These are phyloP conservation scores for Corniculantispora saksenae DNA, from an alignment of 2,329 filamentous ascomycete genomes.

Conservation along the genomic window DNA sequence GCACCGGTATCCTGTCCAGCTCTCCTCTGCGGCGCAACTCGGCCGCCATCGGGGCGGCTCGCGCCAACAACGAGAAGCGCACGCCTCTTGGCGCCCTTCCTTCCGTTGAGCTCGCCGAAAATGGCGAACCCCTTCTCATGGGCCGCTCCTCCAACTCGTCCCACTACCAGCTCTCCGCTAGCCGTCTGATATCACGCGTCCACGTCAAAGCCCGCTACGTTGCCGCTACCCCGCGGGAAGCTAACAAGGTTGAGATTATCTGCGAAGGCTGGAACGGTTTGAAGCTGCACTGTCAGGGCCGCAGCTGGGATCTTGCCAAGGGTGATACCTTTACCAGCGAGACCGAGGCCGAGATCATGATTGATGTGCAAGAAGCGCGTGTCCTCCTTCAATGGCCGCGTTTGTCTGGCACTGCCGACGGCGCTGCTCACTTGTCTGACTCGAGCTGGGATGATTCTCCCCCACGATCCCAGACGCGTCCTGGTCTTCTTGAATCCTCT, in stretches of 20 bases:
- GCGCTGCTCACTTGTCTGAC: conserved; percentile 58
- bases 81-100: conserved; percentile 81
- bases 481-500: conserved; percentile 55
- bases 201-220: conserved; percentile 89
- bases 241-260: conserved; percentile 80
- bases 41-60: conserved; percentile 60
- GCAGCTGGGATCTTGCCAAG: conserved; percentile 82
- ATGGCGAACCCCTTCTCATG: conserved; percentile 81
- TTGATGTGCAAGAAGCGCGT: conserved; percentile 91
- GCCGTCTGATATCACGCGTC: conserved; percentile 88
- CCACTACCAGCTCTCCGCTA: conserved; percentile 90
- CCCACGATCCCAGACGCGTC: conserved; percentile 37
- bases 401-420: conserved; percentile 42
- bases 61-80: conserved; percentile 57
- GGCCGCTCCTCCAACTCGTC: conserved; percentile 93
- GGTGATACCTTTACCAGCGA: conserved; percentile 89
- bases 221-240: conserved; percentile 66
- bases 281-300: conserved; percentile 87
- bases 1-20: conserved; percentile 85
- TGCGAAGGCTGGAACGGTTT: conserved; percentile 96
- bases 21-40: conserved; percentile 66
- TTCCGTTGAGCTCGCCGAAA: conserved; percentile 76
- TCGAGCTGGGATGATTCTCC: conserved; percentile 71
- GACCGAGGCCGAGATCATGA: conserved; percentile 87
- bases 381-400: conserved; percentile 87